Conservation (phyloP, 352 stramenopile species). For the Phytophthora vignae region DNA sequence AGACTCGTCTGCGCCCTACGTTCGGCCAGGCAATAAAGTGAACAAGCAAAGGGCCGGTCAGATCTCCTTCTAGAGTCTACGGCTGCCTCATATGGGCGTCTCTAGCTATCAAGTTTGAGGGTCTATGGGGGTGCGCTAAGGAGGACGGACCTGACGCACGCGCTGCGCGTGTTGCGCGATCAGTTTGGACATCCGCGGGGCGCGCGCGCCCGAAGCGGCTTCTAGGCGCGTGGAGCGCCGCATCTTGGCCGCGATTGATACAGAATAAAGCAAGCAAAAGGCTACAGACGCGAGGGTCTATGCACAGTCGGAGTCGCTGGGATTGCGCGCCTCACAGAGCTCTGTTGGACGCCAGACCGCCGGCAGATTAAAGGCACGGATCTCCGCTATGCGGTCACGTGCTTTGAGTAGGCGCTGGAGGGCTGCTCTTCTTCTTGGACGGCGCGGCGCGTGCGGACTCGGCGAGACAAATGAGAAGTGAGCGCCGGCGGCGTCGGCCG, state of each 20-base stretch:
- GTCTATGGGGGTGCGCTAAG: not conserved
- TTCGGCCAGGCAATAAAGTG: slow-evolving; percentile 22
- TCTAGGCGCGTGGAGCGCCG: slow-evolving; percentile 73
- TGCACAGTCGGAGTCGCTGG: slow-evolving; percentile 3
- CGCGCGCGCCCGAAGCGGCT: slow-evolving; percentile 48
- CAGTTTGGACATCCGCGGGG: slow-evolving; percentile 68
- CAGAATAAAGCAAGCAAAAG: slow-evolving; percentile 35
- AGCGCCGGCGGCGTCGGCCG: not conserved
- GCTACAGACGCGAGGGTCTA: slow-evolving; percentile 12
- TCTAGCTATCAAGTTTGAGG: slow-evolving; percentile 11
- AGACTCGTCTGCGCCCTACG: slow-evolving; percentile 45
- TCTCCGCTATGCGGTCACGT: slow-evolving; percentile 19
- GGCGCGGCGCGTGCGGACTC: slow-evolving; percentile 32
- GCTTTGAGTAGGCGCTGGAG: not conserved
- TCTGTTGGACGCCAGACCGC: slow-evolving; percentile 12
- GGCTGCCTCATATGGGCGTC: not conserved
- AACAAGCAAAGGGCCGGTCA: slow-evolving; percentile 32
- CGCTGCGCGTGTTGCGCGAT: slow-evolving; percentile 57
- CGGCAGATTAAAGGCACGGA: slow-evolving; percentile 2
- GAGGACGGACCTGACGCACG: slow-evolving; percentile 45
- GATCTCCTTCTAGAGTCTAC: slow-evolving; percentile 16
- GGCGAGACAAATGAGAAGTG: slow-evolving; percentile 42
- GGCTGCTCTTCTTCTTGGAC: slow-evolving; percentile 30
- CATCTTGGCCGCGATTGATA: slow-evolving; percentile 41
- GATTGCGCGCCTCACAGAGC: slow-evolving; percentile 19